Base-by-base conservation (phyloP, 371 early-diverging fungal genomes). In the Mortierella sp. region DNA sequence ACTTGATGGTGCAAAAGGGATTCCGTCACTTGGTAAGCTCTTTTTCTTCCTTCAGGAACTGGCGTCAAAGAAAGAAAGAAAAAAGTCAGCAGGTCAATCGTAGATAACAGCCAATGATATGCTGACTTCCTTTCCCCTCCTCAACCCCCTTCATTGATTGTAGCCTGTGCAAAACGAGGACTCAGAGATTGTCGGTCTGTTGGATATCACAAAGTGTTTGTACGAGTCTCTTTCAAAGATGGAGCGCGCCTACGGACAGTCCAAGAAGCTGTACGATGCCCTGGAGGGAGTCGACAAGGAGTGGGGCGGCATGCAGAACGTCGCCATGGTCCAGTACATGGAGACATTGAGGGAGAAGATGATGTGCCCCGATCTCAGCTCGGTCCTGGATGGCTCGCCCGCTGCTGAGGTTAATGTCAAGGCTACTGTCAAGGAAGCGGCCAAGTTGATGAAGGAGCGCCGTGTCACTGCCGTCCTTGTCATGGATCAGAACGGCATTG, bases 121-220 rank as follows among this genome's bases (percentile, higher is more conserved):
- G 11, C 67, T 67, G 34, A 67, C 40, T 10, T 3, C 37, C 21
- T 40, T 8, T 4, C 6, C 43, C 43, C 6, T 28, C 10, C 24
- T 9, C 24, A 37, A 37, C 6, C 9, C 67, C 24, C 54, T 21
- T 46, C 44, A 57, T 73, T 21, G 14, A 46, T 34, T n/a, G 31
- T 82, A 93, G 91, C 99, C 98, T 48, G 97, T 98, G 13, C 96
- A 97, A 89, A 95, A 96, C 82, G 96, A 97, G 79, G 95, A 96
- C 76, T 96, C 95, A 51, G 97, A 96, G 80, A 96, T 98, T 71
- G 97, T 98, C 71, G 98, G 98, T 44, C 87, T 98, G 26, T 91
- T 98, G 31, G 99, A 98, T 91, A 97, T 98, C 76, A 98, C 98
- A 44, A 97, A 97, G 82, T 97, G 98, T 89, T 92, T 98, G 73